Conservation (phyloP, 495 filamentous ascomycete genomes). For the Pseudoneurospora amorphoporcata region DNA sequence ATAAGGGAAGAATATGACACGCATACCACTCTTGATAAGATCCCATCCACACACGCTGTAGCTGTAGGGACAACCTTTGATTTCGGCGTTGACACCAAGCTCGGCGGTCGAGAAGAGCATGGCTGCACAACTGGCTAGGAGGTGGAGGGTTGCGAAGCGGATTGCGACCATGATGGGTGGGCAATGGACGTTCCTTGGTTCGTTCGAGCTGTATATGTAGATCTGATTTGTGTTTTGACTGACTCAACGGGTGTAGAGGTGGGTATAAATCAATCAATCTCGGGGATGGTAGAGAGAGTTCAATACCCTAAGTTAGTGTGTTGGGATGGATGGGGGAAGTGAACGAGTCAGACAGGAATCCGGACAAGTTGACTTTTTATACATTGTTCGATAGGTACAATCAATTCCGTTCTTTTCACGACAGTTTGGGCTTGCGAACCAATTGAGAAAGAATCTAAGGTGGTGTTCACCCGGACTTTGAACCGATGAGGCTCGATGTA, state of each 20-base stretch:
- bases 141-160: not conserved
- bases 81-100: not conserved
- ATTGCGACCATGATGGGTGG: not conserved
- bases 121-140: not conserved
- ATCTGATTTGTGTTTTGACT: no score
- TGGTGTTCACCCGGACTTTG: not conserved
- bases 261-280: no score
- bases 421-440: not conserved
- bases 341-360: not conserved
- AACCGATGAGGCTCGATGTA: not conserved
- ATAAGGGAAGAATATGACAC: no score
- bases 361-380: not conserved
- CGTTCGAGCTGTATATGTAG: no score
- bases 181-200: not conserved
- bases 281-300: not conserved
- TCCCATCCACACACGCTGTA: not conserved
- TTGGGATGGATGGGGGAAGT: not conserved
- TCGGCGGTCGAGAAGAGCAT: not conserved
- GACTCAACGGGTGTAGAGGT: no score
- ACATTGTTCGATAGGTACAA: not conserved
- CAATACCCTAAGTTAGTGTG: not conserved
- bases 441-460: not conserved
- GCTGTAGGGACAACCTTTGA: not conserved
- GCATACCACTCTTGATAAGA: not conserved
- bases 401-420: not conserved